Percentiles rank a stretch among this genome's conserved stretches.
Evolutionary conservation across 495 filamentous ascomycete species (phyloP).

Genomic region (Geoglossum glabrum): DNA sequence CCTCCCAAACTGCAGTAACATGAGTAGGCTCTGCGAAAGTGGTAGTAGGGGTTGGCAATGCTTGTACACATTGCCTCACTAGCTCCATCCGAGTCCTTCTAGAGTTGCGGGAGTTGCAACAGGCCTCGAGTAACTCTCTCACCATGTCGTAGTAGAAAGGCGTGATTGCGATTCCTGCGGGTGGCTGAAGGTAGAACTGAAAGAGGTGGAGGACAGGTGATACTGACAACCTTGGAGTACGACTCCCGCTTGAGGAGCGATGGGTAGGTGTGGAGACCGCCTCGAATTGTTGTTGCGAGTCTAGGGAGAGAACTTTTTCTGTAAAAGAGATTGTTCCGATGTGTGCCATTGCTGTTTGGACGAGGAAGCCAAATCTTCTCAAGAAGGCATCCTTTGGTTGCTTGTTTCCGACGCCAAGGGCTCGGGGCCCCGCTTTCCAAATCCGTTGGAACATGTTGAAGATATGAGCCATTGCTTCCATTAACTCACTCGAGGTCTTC

Average conservation of each 20-base stretch:
- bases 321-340: constrained; percentile 60
- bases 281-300: constrained; percentile 19
- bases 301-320: constrained; percentile 43
- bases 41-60: neutral
- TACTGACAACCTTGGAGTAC: constrained; percentile 12
- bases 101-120: constrained; percentile 12
- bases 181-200: constrained; percentile 15
- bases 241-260: constrained; percentile 22
- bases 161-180: constrained; percentile 11
- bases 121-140: neutral
- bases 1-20: neutral
- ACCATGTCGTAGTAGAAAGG: constrained; percentile 17
- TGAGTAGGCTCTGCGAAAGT: neutral
- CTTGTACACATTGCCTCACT: constrained; percentile 23
- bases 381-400: constrained; percentile 28
- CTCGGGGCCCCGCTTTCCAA: constrained; percentile 30
- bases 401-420: constrained; percentile 4
- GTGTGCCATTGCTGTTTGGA: constrained; percentile 38
- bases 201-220: constrained; percentile 24
- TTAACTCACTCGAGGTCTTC: constrained; percentile 66
- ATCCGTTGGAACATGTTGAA: constrained; percentile 44
- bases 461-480: constrained; percentile 52
- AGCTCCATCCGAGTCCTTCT: constrained; percentile 26
- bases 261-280: constrained; percentile 30
- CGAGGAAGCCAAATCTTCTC: constrained; percentile 35